Conservation (phyloP, 805 yeast species). For the Wickerhamiella slavikovae region DNA sequence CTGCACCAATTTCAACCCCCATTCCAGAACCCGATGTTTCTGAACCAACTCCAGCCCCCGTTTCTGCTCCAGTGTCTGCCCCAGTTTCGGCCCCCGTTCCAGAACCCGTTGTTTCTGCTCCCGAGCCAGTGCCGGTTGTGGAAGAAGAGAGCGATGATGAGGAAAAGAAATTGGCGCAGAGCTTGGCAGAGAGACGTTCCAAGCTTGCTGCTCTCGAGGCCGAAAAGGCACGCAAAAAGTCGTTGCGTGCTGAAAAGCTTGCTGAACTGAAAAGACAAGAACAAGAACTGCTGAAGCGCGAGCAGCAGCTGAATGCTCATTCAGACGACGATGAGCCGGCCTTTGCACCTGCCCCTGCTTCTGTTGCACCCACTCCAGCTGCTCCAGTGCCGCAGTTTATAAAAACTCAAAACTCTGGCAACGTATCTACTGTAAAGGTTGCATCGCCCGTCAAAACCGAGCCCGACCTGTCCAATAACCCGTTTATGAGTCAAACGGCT, state of each 20-base stretch:
- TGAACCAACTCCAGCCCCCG: background rate
- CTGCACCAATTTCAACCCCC: slow-evolving; percentile 1
- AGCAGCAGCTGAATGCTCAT: slow-evolving; percentile 10
- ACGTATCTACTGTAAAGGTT: too few species aligned
- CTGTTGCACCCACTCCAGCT: slow-evolving; percentile 1
- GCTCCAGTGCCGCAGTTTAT: too few species aligned
- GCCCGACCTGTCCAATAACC: too few species aligned
- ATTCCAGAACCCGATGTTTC: slow-evolving; percentile 1
- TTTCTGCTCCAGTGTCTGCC: background rate
- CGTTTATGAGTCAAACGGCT: too few species aligned
- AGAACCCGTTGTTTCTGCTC: slow-evolving; percentile 4
- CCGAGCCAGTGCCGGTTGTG: slow-evolving; percentile 8
- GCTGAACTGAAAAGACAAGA: slow-evolving; percentile 12
- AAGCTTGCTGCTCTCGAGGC: slow-evolving; percentile 19
- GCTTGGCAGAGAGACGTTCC: slow-evolving; percentile 20
- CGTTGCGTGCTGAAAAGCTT: slow-evolving; percentile 15
- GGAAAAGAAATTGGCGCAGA: slow-evolving; percentile 20
- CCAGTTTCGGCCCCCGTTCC: slow-evolving; percentile 3
- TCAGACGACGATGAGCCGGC: slow-evolving; percentile 13
- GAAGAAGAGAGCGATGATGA: slow-evolving; percentile 21
- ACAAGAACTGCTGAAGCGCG: slow-evolving; percentile 13
- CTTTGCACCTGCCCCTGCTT: background rate
- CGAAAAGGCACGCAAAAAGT: slow-evolving; percentile 12
- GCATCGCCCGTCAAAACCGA: too few species aligned
- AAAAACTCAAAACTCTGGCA: too few species aligned